These are phyloP conservation scores for Trifolium subterraneum DNA, from an alignment of 306 rosid species.

Conservation along the genomic window DNA sequence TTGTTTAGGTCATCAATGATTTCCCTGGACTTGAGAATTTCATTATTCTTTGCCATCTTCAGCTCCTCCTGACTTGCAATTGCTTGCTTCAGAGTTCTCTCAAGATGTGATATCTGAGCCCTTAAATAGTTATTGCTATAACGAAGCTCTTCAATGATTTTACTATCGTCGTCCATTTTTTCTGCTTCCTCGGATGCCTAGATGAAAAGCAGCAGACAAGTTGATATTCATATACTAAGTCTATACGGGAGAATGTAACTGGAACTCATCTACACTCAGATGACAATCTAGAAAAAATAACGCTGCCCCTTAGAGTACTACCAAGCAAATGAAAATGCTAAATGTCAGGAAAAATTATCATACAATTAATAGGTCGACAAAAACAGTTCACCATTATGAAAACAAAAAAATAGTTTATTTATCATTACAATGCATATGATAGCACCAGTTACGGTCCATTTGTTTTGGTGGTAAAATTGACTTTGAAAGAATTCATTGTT, in stretches of 20 bases:
- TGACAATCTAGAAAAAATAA: slow-evolving; percentile 14
- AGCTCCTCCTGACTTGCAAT: slow-evolving; percentile 67
- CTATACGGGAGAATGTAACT: slow-evolving; percentile 11
- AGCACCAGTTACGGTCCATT: slow-evolving; percentile 2
- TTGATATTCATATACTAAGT: slow-evolving; percentile 24
- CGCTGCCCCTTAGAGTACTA: neutral
- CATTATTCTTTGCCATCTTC: slow-evolving; percentile 60
- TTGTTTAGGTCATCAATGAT: slow-evolving; percentile 75
- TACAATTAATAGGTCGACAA: slow-evolving; percentile 19
- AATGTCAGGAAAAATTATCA: slow-evolving; percentile 27
- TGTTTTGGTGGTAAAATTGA: slow-evolving; percentile 17
- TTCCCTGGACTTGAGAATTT: slow-evolving; percentile 66
- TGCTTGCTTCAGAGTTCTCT: slow-evolving; percentile 80
- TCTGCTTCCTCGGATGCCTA: slow-evolving; percentile 93
- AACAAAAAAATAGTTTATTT: slow-evolving; percentile 3
- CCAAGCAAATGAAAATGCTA: slow-evolving; percentile 25
- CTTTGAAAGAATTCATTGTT: neutral
- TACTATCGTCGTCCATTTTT: slow-evolving; percentile 95
- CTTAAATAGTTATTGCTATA: slow-evolving; percentile 64
- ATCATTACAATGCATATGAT: neutral
- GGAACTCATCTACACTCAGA: slow-evolving; percentile 34
- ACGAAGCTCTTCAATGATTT: slow-evolving; percentile 78
- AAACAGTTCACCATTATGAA: slow-evolving; percentile 24
- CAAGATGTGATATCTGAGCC: slow-evolving; percentile 69
- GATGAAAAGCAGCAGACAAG: slow-evolving; percentile 32